Base-by-base conservation (phyloP, 306 rosid genomes). In the Cicer bijugum region DNA sequence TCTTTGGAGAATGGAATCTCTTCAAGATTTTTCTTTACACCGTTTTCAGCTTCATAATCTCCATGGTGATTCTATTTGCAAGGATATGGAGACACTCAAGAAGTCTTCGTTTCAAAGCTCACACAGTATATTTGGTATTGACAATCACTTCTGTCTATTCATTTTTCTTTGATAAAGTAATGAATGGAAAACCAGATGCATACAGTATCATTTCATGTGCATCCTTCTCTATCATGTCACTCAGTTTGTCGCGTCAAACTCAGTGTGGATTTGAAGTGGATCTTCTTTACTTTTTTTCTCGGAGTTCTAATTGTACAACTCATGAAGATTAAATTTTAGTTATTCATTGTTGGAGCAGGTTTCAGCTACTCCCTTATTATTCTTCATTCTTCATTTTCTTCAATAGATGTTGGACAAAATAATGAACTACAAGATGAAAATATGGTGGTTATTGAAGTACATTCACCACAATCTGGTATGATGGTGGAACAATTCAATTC, bases 181-280 rank as follows among this genome's bases (percentile, higher is more conserved):
- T 39, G 37, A 77, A 60, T 7, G 51, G 56, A 3, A 69, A 59
- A 48, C 65, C 82, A 50, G 82, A 71, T 50, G 15, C 45, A 20
- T 52, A 39, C 17, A 51, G 16, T 1, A 4, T 71, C 0, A 7
- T 71, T 52, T 78, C 82, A 0, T 51, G n/a, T 42, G 73, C 59
- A 2, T 11, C 82, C 0, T 78, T 78, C 42, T 59, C 82, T 63
- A 7, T 71, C 12, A 78, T 71, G 82, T 71, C 59, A 0, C 6
- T 63, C 0, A 35, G 73, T 7, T 64, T 78, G 53, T 69, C 71
- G 2, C 19, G 52, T 1, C 39, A 48, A 8, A 69, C 2, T 78
- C 37, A 60, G 20, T 38, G 37, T 1, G 81, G 81, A 59, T 59
- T 78, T 8, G 71, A 58, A 17, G 15, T 58, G 3, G 82, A 78